Conservation (phyloP, 176 grass and related monocot species). For the Rhynchospora tenuis region DNA sequence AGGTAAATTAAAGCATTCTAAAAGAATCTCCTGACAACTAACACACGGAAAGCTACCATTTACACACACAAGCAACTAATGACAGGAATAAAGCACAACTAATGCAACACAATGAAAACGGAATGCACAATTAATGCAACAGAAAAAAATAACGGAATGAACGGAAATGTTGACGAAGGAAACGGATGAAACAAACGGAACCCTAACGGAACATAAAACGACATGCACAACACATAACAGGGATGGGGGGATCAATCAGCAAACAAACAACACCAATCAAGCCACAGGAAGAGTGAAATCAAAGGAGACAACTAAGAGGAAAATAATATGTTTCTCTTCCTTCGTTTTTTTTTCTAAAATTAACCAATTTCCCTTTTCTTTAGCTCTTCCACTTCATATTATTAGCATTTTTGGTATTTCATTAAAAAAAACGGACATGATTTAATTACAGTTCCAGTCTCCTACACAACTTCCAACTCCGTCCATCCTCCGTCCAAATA, state of each 20-base stretch:
- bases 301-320: neutral
- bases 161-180: too few relatives aligned
- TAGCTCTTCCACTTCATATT: neutral
- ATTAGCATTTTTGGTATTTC: neutral
- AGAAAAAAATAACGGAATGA: neutral
- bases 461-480: neutral
- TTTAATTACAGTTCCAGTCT: slow-evolving; percentile 15
- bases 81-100: slow-evolving; percentile 11
- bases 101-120: neutral
- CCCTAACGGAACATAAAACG: neutral
- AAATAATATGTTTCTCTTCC: neutral
- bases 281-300: neutral
- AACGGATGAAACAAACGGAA: slow-evolving; percentile 1
- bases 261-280: neutral
- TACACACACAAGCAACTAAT: slow-evolving; percentile 3
- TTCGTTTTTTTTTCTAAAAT: neutral
- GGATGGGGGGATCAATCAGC: neutral
- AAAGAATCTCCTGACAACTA: slow-evolving; percentile 18
- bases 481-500: slow-evolving; percentile 23
- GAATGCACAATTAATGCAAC: neutral
- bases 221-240: neutral
- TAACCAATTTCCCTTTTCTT: slow-evolving; percentile 13
- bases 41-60: neutral
- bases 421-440: neutral
- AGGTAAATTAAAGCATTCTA: slow-evolving; percentile 24